Percentiles rank a stretch among this genome's conserved stretches.
These are phyloP conservation scores for Lipomyces japonicus DNA, from an alignment of 805 yeast genomes.

Conservation along the genomic window DNA sequence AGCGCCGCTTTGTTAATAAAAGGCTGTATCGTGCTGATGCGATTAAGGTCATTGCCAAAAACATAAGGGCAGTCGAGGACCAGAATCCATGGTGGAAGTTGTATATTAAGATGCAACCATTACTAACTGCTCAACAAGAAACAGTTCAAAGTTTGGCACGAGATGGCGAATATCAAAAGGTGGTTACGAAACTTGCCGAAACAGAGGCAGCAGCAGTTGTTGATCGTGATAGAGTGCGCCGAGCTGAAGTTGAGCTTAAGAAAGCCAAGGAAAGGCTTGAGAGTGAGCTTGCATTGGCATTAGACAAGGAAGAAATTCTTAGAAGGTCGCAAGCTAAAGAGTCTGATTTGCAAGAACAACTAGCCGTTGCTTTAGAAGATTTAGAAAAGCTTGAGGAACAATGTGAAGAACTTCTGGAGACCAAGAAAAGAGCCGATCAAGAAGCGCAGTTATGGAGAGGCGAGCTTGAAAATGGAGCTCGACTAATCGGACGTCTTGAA, in stretches of 20 bases:
- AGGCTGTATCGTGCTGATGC: conserved; percentile 64
- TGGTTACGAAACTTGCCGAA: conserved; percentile 36
- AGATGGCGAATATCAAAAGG: conserved; percentile 26
- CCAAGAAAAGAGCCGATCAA: conserved; percentile 36
- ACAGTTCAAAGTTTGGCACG: conserved; percentile 43
- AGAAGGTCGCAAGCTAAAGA: conserved; percentile 45
- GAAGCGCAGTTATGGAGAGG: conserved; percentile 36
- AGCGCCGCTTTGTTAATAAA: conserved; percentile 48
- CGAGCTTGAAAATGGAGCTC: conserved; percentile 39
- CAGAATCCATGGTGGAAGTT: conserved; percentile 77
- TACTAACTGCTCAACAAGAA: conserved; percentile 61
- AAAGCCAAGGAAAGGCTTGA: conserved; percentile 38
- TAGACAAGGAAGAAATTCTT: conserved; percentile 49
- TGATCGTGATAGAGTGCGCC: conserved; percentile 30
- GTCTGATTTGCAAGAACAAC: conserved; percentile 35
- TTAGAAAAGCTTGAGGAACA: conserved; percentile 35
- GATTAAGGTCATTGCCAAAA: conserved; percentile 60
- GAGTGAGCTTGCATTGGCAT: conserved; percentile 44
- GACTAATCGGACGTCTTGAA: conserved; percentile 38
- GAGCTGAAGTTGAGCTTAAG: conserved; percentile 33
- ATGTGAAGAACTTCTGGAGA: conserved; percentile 36
- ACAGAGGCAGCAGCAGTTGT: conserved; percentile 35
- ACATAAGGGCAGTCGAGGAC: conserved; percentile 48
- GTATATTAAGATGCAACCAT: conserved; percentile 67
- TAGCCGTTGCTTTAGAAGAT: conserved; percentile 34